A percentile compares a stretch with the other conserved stretches of the same genome.
Evolutionary conservation across 768 basidiomycete species (phyloP).

Genomic region (Lactifluus rugatus): DNA sequence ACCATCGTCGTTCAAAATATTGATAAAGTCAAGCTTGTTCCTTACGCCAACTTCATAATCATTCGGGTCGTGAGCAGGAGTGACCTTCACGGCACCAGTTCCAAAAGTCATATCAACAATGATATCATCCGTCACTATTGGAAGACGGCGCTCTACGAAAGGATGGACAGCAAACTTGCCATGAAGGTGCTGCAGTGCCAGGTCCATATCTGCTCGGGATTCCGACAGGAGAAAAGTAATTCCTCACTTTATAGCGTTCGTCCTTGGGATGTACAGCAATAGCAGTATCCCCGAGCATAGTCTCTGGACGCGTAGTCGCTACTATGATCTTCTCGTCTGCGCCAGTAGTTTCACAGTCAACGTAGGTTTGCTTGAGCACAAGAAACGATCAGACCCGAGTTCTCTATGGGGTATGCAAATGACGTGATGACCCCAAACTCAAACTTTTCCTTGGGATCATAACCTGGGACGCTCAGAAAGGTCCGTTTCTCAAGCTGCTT

Average conservation of each 20-base stretch:
- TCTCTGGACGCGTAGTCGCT: conserved; percentile 96
- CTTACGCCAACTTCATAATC: conserved; percentile 91
- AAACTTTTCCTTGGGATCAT: conserved; percentile 89
- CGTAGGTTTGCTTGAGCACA: neutral
- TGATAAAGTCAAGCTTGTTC: conserved; percentile 86
- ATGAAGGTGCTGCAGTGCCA: conserved; percentile 59
- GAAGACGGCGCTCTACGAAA: conserved; percentile 76
- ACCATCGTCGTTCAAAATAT: conserved; percentile 92
- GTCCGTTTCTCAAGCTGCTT: conserved; percentile 81
- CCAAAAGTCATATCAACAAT: conserved; percentile 90
- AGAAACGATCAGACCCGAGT: conserved; percentile 45
- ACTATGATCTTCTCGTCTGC: conserved; percentile 75
- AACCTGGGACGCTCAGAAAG: conserved; percentile 83
- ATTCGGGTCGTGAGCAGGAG: conserved; percentile 94
- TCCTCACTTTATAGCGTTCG: conserved; percentile 66
- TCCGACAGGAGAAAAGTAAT: neutral
- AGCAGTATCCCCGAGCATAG: conserved; percentile 96
- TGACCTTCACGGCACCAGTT: conserved; percentile 98
- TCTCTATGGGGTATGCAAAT: conserved; percentile 90
- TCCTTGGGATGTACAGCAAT: conserved; percentile 96
- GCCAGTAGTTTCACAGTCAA: neutral
- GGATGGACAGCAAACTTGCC: conserved; percentile 89
- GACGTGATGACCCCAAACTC: conserved; percentile 95
- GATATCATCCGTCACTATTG: conserved; percentile 79
- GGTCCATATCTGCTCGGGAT: too few relatives aligned